A percentile compares a stretch with the other conserved stretches of the same genome.
phyloP scores from a whole-genome alignment of 305 asterid species.

The Fraxinus xanthoxyloides region DNA sequence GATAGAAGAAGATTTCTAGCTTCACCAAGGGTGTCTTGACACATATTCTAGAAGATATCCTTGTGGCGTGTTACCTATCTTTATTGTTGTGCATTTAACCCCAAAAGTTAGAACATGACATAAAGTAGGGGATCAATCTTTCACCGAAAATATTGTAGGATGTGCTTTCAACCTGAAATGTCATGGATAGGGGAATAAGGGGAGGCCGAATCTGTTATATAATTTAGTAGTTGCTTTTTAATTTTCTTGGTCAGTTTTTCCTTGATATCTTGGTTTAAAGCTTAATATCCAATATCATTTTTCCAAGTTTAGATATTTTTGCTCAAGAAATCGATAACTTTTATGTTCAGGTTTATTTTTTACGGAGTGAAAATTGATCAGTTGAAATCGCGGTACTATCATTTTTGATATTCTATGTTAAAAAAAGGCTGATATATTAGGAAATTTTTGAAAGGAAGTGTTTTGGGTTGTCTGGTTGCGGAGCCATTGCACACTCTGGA shows the following conservation, averaged over 20 bases:
- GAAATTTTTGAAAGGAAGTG: not conserved
- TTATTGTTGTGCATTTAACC: slow-evolving; percentile 7
- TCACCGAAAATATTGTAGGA: not conserved
- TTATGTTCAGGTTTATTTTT: slow-evolving; percentile 14
- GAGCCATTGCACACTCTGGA: not conserved
- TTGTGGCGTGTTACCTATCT: not conserved
- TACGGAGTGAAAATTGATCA: slow-evolving; percentile 8
- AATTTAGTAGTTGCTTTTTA: slow-evolving; percentile 8
- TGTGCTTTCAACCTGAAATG: not conserved
- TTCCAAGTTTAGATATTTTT: not conserved
- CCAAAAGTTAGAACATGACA: slow-evolving; percentile 10
- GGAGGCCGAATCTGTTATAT: slow-evolving; percentile 6
- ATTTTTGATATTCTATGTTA: slow-evolving; percentile 8
- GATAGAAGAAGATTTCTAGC: slow-evolving; percentile 1
- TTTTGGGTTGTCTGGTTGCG: slow-evolving; percentile 5
- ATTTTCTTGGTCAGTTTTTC: slow-evolving; percentile 4
- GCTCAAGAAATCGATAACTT: not conserved
- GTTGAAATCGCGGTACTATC: slow-evolving; percentile 11
- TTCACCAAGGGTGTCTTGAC: slow-evolving; percentile 1
- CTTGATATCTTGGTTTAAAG: not conserved
- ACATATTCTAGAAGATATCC: not conserved
- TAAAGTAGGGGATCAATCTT: not conserved
- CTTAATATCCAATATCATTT: not conserved
- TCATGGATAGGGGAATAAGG: slow-evolving; percentile 2
- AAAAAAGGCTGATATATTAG: not conserved